phyloP scores from a whole-genome alignment of 345 rosid species.

The Pugionium dolabratum region DNA sequence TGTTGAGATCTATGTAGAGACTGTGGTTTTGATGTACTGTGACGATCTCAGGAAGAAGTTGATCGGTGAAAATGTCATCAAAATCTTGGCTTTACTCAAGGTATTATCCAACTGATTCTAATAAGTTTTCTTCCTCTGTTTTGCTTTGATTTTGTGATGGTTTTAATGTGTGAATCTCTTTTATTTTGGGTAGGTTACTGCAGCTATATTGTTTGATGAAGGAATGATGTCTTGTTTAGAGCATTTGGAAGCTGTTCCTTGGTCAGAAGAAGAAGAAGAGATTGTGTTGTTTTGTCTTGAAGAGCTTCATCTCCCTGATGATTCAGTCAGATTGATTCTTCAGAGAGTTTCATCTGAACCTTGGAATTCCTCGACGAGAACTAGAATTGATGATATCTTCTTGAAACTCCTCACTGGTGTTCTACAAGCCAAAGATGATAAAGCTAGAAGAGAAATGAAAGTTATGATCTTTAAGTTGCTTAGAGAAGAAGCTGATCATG shows the following conservation, averaged over 20 bases:
- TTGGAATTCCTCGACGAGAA: constrained; percentile 45
- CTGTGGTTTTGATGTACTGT: constrained; percentile 80
- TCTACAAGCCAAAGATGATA: constrained; percentile 84
- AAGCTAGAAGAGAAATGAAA: constrained; percentile 91
- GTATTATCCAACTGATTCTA: constrained; percentile 37
- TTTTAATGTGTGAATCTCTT: neutral
- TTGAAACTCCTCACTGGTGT: constrained; percentile 63
- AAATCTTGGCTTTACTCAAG: constrained; percentile 85
- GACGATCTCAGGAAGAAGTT: constrained; percentile 74
- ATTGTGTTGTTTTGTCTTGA: constrained; percentile 56
- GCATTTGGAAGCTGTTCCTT: constrained; percentile 89
- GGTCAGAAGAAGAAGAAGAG: constrained; percentile 87
- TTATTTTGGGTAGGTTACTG: constrained; percentile 58
- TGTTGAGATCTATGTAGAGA: constrained; percentile 85
- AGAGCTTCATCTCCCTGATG: constrained; percentile 65
- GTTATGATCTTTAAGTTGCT: constrained; percentile 64
- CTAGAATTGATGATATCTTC: constrained; percentile 65
- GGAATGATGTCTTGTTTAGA: constrained; percentile 76
- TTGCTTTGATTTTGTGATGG: neutral
- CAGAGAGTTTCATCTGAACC: constrained; percentile 73
- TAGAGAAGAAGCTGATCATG: constrained; percentile 60
- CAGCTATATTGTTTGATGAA: constrained; percentile 66
- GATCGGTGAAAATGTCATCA: constrained; percentile 69
- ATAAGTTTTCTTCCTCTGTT: constrained; percentile 11
- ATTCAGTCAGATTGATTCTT: constrained; percentile 56